Evolutionary conservation across 2,329 filamentous ascomycete species (phyloP).

Genomic region (Emmonsiellopsis sp.): DNA sequence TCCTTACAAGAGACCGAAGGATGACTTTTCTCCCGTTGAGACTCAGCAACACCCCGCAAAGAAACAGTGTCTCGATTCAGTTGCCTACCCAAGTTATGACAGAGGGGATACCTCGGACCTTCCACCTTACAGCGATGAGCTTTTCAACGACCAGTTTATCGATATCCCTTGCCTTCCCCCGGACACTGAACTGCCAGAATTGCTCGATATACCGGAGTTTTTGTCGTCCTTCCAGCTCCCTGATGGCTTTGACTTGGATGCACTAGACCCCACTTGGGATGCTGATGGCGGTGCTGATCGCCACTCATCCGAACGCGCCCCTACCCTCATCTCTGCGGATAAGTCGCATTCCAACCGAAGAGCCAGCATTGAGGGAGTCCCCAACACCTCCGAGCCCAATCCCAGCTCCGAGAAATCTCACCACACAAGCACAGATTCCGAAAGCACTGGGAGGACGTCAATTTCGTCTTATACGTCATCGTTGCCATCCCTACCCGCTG

Average conservation of each 20-base stretch:
- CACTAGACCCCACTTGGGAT: background rate
- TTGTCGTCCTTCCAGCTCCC: background rate
- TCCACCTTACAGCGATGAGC: background rate
- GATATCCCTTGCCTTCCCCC: background rate
- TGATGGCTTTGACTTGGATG: background rate
- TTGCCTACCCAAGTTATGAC: background rate
- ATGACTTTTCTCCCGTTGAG: background rate
- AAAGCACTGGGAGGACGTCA: background rate
- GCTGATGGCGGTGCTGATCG: background rate
- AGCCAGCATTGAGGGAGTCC: background rate
- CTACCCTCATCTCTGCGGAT: background rate
- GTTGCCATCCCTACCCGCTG: background rate
- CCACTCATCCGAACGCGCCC: background rate
- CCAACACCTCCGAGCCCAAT: background rate
- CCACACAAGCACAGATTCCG: background rate
- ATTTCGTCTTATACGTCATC: background rate
- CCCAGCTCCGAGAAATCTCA: background rate
- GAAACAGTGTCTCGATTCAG: background rate
- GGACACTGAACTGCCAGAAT: background rate
- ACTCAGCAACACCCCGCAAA: background rate
- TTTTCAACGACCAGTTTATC: background rate
- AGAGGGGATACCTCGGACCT: background rate
- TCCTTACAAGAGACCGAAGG: background rate
- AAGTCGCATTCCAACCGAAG: background rate
- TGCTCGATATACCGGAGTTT: background rate